Evolutionary conservation across 2,329 filamentous ascomycete species (phyloP), one percentile per base, ranked within the genome.

Genomic region (Plenodomus biglobosus): DNA sequence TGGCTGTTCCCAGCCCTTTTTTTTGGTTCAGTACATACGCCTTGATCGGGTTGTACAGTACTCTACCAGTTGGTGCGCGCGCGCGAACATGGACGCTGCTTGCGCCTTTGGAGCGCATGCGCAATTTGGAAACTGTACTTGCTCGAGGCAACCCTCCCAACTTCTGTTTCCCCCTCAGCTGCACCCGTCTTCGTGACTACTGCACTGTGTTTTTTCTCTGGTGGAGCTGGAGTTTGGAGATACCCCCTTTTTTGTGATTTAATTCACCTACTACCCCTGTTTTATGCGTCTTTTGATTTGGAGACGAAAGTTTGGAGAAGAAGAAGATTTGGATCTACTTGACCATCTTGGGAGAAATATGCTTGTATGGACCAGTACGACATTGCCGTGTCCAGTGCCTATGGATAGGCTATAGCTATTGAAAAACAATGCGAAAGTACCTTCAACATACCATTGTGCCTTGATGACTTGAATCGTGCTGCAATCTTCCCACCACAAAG

Each of bases 161-260:
- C 21, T 20, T 49, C 49, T 34, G 34, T 45, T 48, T 52, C 50
- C 46, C 20, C 27, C 38, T 27, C 38, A 39, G 43, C 54, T 45
- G 24, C 32, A 35, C 30, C 35, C 32, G 6, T 44, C 52, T 27
- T 38, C 42, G 34, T 24, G 22, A 24, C 11, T 6, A 24, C 34
- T 44, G 18, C 45, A 48, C 55, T 41, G 13, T 7, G 18, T 44
- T 48, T 43, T 55, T 69, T 69, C 64, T 69, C 64, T 67, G 66
- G 66, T 70, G 68, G 66, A 69, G 66, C 66, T 70, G 66, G 68
- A 70, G 68, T 71, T 71, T 71, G 68, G 66, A 60, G 68, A 71
- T 70, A 71, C 65, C 66, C 68, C 61, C 51, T 62, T 61, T 61
- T 52, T 46, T 39, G 27, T 32, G 27, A 32, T 32, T 32, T 32